Percentiles rank a stretch among this genome's conserved stretches.
phyloP scores from a whole-genome alignment of 2,329 filamentous ascomycete genomes.

The Aspergillus sp. region DNA sequence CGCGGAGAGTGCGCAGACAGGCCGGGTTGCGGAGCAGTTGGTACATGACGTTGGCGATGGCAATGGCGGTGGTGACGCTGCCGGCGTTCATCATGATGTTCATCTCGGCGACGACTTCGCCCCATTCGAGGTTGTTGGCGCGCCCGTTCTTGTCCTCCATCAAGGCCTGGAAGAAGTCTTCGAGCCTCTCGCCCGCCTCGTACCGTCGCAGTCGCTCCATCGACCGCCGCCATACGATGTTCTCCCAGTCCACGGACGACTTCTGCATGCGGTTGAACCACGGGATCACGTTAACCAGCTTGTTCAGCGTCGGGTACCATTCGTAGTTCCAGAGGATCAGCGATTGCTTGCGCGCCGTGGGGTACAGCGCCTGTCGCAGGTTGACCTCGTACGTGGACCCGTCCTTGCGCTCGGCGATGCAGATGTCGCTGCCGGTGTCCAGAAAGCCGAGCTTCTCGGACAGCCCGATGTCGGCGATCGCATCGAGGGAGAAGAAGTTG shows the following conservation, averaged over 20 bases:
- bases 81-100: conserved; percentile 49
- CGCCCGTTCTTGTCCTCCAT: conserved; percentile 53
- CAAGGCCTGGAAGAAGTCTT: conserved; percentile 59
- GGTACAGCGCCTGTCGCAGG: conserved; percentile 50
- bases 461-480: conserved; percentile 57
- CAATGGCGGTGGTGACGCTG: conserved; percentile 53
- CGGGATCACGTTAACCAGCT: conserved; percentile 49
- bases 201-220: conserved; percentile 32
- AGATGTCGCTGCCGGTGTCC: conserved; percentile 49
- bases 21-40: conserved; percentile 52
- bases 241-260: conserved; percentile 45
- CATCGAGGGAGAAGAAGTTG: conserved; percentile 59
- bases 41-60: conserved; percentile 55
- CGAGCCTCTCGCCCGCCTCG: conserved; percentile 53
- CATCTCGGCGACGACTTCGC: conserved; percentile 59
- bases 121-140: conserved; percentile 53
- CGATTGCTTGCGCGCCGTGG: conserved; percentile 51
- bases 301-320: conserved; percentile 51
- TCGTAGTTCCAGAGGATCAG: conserved; percentile 35
- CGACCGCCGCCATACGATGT: conserved; percentile 48
- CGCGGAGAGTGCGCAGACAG: conserved; percentile 40
- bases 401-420: conserved; percentile 45
- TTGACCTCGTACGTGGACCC: conserved; percentile 48
- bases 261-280: conserved; percentile 40
- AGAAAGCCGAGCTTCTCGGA: conserved; percentile 53